Evolutionary conservation across 1,284 basidiomycete species (phyloP), one percentile per base, ranked within the genome.

Genomic region (Schizophyllum commune): DNA sequence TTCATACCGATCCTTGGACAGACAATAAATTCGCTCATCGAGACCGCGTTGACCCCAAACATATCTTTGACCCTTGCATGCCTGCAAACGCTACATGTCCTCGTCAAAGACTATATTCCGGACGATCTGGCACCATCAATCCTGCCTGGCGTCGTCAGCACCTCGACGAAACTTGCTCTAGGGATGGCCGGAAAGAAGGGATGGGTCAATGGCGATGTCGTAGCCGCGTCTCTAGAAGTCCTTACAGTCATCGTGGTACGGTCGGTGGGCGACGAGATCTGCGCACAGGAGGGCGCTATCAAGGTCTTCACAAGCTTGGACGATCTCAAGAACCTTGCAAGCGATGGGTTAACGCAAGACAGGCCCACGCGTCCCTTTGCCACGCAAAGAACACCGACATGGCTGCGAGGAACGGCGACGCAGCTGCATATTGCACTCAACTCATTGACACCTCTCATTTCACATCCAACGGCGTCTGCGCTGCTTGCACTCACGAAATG

Each of bases 1-100:
- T 87, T 93, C 66, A 75, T 89, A 51, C 89, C 95, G 1, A 80
- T 96, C 33, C 75, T 96, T 34, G 94, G 94, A 11, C 91, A 92
- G 72, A 92, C 89, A 1, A 73, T 96, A 58, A 86, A 91, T 64
- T 81, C 86, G 1, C 76, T 94, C 9, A 76, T 96, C 57, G 73
- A 71, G 13, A 76, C 79, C 4, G 77, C 85, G 0, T 74, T 77
- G 47, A 87, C 89, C 1, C 75, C 75, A 2, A 78, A 88, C 66
- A 70, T 81, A 1, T 70, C 82, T 8, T 75, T 96, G 27, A 91
- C 93, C 69, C 76, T 79, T 9, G 63, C 77, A 0, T 87, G 90
- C 6, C 77, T 96, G 17, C 74, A 82, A n/a, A 71, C 86, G 8
- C 71, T 92, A 0, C 73, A 75, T 20, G 65, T 81, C 19, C 72